Evolutionary conservation across 2,329 filamentous ascomycete species (phyloP).

Genomic region (Ophiostoma populinum): DNA sequence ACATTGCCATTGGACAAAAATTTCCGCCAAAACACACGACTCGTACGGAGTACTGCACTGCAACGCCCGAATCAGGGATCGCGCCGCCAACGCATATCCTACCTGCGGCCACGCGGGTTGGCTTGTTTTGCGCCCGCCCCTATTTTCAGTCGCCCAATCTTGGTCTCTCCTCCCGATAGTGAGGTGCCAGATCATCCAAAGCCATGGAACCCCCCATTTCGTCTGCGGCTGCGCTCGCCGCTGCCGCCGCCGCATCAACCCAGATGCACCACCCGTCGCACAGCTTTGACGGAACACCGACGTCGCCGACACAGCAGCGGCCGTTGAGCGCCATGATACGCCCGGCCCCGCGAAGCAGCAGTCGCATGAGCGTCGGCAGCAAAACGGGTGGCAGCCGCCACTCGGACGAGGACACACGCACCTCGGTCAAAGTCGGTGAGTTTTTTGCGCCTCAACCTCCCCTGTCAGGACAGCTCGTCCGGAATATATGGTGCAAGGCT

Average conservation of each 20-base stretch:
- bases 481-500: no score
- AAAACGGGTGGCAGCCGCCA: slow-evolving; percentile 63
- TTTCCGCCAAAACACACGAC: neutral
- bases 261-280: no score
- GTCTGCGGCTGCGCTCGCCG: neutral
- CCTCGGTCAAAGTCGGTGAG: slow-evolving; percentile 91
- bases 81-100: slow-evolving; percentile 8
- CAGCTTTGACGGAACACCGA: slow-evolving; percentile 23
- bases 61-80: slow-evolving; percentile 4
- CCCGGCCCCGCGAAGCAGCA: slow-evolving; percentile 55
- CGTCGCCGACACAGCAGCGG: slow-evolving; percentile 48
- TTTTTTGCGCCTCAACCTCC: no score
- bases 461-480: no score
- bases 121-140: slow-evolving; percentile 2
- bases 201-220: slow-evolving; percentile 7
- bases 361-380: slow-evolving; percentile 71
- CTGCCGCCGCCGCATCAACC: slow-evolving; percentile 1
- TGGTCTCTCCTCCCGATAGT: neutral
- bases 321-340: slow-evolving; percentile 71
- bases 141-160: neutral
- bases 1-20: slow-evolving; percentile 1
- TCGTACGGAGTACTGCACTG: neutral
- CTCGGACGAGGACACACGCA: slow-evolving; percentile 79
- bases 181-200: slow-evolving; percentile 1
- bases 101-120: slow-evolving; percentile 7